Evolutionary conservation across 164 flowering plant species (phyloP), one percentile per base, ranked within the genome.

Genomic region (Nelumbo lutea): DNA sequence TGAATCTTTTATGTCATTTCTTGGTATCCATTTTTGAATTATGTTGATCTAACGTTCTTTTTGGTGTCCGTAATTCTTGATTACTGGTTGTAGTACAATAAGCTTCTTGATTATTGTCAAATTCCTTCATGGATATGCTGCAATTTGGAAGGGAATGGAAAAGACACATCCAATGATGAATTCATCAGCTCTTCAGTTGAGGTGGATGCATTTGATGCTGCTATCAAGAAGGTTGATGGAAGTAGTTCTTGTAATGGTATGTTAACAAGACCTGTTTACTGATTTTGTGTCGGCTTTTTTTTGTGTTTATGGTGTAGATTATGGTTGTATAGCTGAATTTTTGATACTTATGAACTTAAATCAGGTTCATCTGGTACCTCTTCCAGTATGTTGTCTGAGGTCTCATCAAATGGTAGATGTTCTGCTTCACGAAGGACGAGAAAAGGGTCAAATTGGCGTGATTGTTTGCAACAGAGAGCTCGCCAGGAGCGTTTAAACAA

Each of bases 101-200:
- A 83, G 81, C 87, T 92, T 74, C 81, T 58, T 68, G 72, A 73
- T 70, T 73, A 67, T 68, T 85, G 80, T 73, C 85, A 79, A 77
- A 80, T 90, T 74, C 98, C 99, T 57, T 78, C 88, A 58, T 89
- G 97, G 97, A 84, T 96, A 77, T 77, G 81, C 85, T 96, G 96
- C 81, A 80, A 85, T 74, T 66, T 90, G 78, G 97, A 90, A 75
- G 96, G 95, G 67, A 96, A 88, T 76, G 81, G 61, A 5, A 75
- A 64, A 61, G 85, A 78, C 62, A 58, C 70, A 5, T 73, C 74
- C 15, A 65, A 62, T 71, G 86, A 86, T 70, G 88, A 85, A 64
- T 68, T 76, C 55, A 70, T 55, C 61, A 85, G 83, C 71, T 85
- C 81, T 70, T 75, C 82, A 51, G 86, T 85, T 68, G 96, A 90